Evolutionary conservation across 2,329 filamentous ascomycete species (phyloP), one percentile per base, ranked within the genome.

Genomic region (Pestalotiopsis sp.): DNA sequence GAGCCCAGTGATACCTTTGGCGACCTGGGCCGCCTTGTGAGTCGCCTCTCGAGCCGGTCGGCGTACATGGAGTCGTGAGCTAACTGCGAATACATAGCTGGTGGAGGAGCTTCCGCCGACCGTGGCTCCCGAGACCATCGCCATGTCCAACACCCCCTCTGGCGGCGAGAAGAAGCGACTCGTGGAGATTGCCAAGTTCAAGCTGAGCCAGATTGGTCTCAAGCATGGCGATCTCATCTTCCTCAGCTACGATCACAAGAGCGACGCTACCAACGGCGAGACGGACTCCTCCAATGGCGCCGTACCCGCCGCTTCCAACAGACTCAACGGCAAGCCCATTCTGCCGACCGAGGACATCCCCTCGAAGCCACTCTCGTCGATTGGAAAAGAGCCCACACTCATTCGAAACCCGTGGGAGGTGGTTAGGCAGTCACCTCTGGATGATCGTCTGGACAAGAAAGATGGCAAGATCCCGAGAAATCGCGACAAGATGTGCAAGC

Each of bases 391-490:
- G 1, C 85, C 88, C 4, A 83, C 86, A 2, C 83, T 89, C 66
- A 91, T 95, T 75, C 94, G 92, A 80, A 97, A 96, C 72, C 94
- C 94, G 0, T 98, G 96, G 96, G 96, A 99, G 77, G 89, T 92
- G 9, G 92, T 98, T 17, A 90, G 90, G 76, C 96, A 99, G 82
- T 97, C 95, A 2, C 85, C 91, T 2, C 86, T 99, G 11, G 97
- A 99, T 78, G 91, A 99, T 78, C 85, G 88, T 68, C 84, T 99
- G 77, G 96, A 99, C 81, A 94, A 90, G 81, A 87, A 91, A 73
- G 92, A 96, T 85, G 96, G 96, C 73, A 99, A 79, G 73, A 79
- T 79, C 56, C 70, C 77, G 52, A 74, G 78, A 27, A 71, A 76
- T 20, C 75, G 74, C 59, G 77, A 78, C 61, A 76, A 75, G 23